A percentile compares a stretch with the other conserved stretches of the same genome.
These are phyloP conservation scores for Colletotrichum melonis DNA, from an alignment of 2,329 filamentous ascomycete genomes.

Conservation along the genomic window DNA sequence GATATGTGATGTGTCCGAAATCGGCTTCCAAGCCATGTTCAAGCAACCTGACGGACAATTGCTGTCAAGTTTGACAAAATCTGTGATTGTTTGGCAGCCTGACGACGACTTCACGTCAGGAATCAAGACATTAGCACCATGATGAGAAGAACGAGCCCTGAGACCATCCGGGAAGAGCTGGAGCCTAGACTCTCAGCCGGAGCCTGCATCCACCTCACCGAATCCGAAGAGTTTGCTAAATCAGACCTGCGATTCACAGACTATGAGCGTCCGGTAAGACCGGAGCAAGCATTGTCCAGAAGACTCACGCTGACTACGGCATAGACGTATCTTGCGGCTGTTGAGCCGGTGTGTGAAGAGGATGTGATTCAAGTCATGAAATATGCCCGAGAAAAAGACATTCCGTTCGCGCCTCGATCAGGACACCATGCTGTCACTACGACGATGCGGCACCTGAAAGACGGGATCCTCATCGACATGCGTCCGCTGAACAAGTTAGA, in stretches of 20 bases:
- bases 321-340: conserved; percentile 18
- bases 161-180: conserved; percentile 8
- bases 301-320: neutral
- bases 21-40: neutral
- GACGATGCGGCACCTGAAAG: conserved; percentile 29
- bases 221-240: neutral
- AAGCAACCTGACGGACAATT: too few species aligned
- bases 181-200: neutral
- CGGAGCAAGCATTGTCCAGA: rapidly evolving
- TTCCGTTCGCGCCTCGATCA: conserved; percentile 30
- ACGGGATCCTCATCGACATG: conserved; percentile 40
- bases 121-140: neutral
- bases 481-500: conserved; percentile 37
- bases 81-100: neutral
- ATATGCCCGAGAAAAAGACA: conserved; percentile 20
- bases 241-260: conserved; percentile 27
- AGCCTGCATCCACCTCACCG: neutral
- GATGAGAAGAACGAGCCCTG: neutral
- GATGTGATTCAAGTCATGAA: conserved; percentile 26
- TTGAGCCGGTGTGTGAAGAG: conserved; percentile 14
- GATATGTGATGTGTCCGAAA: neutral
- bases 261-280: conserved; percentile 22
- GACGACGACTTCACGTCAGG: neutral
- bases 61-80: too few species aligned
- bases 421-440: conserved; percentile 37